A percentile compares a stretch with the other conserved stretches of the same genome.
Conservation (phyloP, 352 stramenopile genomes). For the Phytopythium cucurbitacearum region DNA sequence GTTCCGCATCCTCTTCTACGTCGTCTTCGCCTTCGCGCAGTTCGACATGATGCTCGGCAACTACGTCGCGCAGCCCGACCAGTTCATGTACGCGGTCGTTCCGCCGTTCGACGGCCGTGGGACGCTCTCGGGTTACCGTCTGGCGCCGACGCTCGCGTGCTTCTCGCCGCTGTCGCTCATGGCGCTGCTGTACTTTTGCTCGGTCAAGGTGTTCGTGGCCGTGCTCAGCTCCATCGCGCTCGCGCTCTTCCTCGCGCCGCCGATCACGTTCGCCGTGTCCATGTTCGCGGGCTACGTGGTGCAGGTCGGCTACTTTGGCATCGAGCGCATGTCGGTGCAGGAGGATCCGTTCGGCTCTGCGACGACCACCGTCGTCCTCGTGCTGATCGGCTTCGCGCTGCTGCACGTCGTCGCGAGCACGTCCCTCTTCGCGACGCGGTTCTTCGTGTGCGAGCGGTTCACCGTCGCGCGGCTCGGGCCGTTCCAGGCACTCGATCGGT, state of each 20-base stretch:
- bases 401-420: slow-evolving; percentile 48
- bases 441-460: slow-evolving; percentile 52
- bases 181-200: slow-evolving; percentile 63
- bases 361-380: slow-evolving; percentile 20
- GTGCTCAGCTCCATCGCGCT: slow-evolving; percentile 29
- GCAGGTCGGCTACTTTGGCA: slow-evolving; percentile 19
- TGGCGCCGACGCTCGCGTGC: slow-evolving; percentile 36
- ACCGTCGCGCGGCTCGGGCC: slow-evolving; percentile 8
- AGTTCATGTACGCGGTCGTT: slow-evolving; percentile 34
- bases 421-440: slow-evolving; percentile 28
- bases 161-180: slow-evolving; percentile 66
- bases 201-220: slow-evolving; percentile 49
- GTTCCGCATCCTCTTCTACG: slow-evolving; percentile 52
- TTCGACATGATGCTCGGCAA: slow-evolving; percentile 49
- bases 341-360: slow-evolving; percentile 19
- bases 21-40: slow-evolving; percentile 49
- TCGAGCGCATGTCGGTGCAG: slow-evolving; percentile 12
- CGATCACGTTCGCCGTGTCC: slow-evolving; percentile 22
- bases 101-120: slow-evolving; percentile 13
- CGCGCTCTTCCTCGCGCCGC: slow-evolving; percentile 22
- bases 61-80: slow-evolving; percentile 24
- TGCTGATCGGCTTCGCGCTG: slow-evolving; percentile 42
- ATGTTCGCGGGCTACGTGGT: slow-evolving; percentile 10
- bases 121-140: slow-evolving; percentile 22
- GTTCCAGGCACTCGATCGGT: slow-evolving; percentile 4